Base-by-base conservation (phyloP, 805 yeast species). In the Ogataea saltuana region DNA sequence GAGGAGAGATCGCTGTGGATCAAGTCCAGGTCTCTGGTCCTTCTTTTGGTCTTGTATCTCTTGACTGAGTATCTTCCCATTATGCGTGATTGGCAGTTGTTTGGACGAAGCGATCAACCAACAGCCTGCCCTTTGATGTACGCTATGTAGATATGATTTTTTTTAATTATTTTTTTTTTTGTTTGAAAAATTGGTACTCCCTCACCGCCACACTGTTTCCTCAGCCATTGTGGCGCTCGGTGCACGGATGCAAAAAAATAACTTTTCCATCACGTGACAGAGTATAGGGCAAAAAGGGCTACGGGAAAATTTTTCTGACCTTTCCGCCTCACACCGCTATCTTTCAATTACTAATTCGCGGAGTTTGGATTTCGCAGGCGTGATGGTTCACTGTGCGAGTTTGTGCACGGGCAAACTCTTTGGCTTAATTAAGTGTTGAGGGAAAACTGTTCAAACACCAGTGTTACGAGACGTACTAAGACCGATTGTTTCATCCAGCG, bases 21-120 rank as follows among this genome's bases (percentile, higher is more conserved):
- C 57, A 83, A 78, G 60, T 93, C 99, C 46, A 87, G 69, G 58
- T 89, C 97, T 62, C 83, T 79, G 2, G 83, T 80, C 74, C 88
- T 80, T 75, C 95, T 81, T 65, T 85, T 90, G 4, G 96, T 88
- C 74, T 90, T 90, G 64, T 87, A 90, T 63, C 90, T 76, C 63
- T 80, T 83, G 19, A 85, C 90, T 46, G 90, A 81, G 61, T 86
- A 86, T 71, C 95, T 80, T 43, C 96, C 96, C 96, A 88, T 88
- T 32, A 18, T 42, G 28, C 25, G 33, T 17, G 22, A 29, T 15
- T 28, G 7, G 22, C 11, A 4, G 22, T 3, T 3, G 26, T 3
- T 6, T 20, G 17, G 16, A 4, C 6, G 32, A n/a, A n/a, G n/a
- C n/a, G n/a, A n/a, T n/a, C n/a, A n/a, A n/a, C n/a, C n/a, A n/a